These are phyloP conservation scores for Trypanosoma platydactyli DNA, from an alignment of 208 protist genomes.

Conservation along the genomic window DNA sequence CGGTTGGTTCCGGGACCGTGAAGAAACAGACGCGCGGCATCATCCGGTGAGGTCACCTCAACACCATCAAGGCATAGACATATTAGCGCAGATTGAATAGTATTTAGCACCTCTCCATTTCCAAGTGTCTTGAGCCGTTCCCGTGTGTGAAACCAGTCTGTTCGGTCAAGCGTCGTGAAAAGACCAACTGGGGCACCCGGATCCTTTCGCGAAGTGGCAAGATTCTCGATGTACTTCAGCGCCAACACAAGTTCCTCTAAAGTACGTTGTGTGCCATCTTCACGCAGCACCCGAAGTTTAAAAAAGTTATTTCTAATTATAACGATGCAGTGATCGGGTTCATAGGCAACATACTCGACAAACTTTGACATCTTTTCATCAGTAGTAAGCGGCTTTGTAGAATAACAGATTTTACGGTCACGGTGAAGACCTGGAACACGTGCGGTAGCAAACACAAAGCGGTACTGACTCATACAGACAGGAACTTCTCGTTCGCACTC, in stretches of 20 bases:
- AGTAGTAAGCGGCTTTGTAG: slow-evolving; percentile 23
- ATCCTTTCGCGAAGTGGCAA: slow-evolving; percentile 16
- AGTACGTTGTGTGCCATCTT: slow-evolving; percentile 17
- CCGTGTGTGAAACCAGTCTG: slow-evolving; percentile 36
- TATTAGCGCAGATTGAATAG: slow-evolving; percentile 43
- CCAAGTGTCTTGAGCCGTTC: slow-evolving; percentile 29
- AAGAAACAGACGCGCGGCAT: slow-evolving; percentile 35
- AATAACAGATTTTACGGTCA: slow-evolving; percentile 44
- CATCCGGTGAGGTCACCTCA: slow-evolving; percentile 21
- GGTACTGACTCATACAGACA: slow-evolving; percentile 49
- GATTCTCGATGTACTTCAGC: slow-evolving; percentile 23
- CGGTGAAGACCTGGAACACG: slow-evolving; percentile 38
- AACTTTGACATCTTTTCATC: slow-evolving; percentile 39
- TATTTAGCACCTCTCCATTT: slow-evolving; percentile 33
- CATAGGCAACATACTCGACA: slow-evolving; percentile 29
- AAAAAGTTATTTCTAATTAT: slow-evolving; percentile 36
- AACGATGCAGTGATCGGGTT: slow-evolving; percentile 42
- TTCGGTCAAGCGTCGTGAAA: slow-evolving; percentile 38
- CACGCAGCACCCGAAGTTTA: slow-evolving; percentile 22
- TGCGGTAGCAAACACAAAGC: slow-evolving; percentile 38
- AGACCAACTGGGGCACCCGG: slow-evolving; percentile 36
- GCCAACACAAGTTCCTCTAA: slow-evolving; percentile 28
- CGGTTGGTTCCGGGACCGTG: slow-evolving; percentile 43
- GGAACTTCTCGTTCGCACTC: slow-evolving; percentile 38
- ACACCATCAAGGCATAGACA: slow-evolving; percentile 37